Evolutionary conservation across 257 asterid species (phyloP).

Genomic region (Striga asiatica): DNA sequence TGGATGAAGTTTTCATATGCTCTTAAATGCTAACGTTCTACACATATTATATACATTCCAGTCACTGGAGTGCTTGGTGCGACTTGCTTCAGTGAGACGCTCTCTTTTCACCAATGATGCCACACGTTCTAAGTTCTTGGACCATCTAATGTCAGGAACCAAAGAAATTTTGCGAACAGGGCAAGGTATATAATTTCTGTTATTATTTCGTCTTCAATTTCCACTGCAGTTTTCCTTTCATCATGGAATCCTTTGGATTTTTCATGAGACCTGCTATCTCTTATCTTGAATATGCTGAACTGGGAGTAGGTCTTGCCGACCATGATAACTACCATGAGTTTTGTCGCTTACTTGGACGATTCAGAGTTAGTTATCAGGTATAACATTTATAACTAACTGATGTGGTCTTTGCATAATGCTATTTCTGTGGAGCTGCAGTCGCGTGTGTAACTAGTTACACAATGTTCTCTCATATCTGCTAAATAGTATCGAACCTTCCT

Average conservation of each 20-base stretch:
- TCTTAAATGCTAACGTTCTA: conserved; percentile 2
- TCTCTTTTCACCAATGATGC: conserved; percentile 83
- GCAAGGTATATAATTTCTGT: conserved; percentile 44
- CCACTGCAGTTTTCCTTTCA: conserved; percentile 1
- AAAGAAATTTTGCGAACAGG: conserved; percentile 84
- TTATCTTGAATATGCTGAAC: conserved; percentile 20
- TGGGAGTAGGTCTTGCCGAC: conserved; percentile 74
- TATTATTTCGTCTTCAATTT: conserved; percentile 6
- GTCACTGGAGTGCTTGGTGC: conserved; percentile 93
- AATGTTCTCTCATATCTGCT: background rate
- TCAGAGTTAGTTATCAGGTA: conserved; percentile 95
- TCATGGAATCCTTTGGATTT: conserved; percentile 9
- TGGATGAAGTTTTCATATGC: background rate
- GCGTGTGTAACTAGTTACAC: no score
- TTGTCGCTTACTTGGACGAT: conserved; percentile 98
- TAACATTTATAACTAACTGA: conserved; percentile 1
- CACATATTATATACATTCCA: conserved; percentile 11
- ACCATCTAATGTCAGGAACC: conserved; percentile 91
- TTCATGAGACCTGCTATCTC: conserved; percentile 7
- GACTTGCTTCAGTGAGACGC: conserved; percentile 91
- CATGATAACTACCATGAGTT: conserved; percentile 98
- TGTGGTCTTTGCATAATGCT: conserved; percentile 12
- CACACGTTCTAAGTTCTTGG: conserved; percentile 79
- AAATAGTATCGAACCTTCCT: background rate
- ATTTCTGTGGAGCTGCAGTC: background rate